Evolutionary conservation across 257 asterid species (phyloP), one percentile per base, ranked within the genome.

Genomic region (Solanum acaule): DNA sequence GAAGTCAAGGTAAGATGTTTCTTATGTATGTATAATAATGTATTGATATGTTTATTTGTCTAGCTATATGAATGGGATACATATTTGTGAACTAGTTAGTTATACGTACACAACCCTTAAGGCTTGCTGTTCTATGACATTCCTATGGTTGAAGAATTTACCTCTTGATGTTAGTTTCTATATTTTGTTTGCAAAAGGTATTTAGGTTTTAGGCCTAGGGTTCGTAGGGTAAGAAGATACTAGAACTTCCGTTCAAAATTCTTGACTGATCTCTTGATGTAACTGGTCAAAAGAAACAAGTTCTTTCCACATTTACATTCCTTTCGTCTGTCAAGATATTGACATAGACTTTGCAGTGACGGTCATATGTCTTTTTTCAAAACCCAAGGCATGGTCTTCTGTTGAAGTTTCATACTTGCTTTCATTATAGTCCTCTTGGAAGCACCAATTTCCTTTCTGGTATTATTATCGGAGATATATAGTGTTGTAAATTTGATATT

Each of bases 1-100:
- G 99, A 97, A 94, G 99, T 97, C 89, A 96, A 97, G 99, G 99
- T 94, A 91, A 38, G 94, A 16, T 87, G 34, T 49, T 67, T 42
- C 65, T 83, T 88, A 34, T 59, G 5, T 18, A 46, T 49, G 31
- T n/a, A n/a, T 65, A 10, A 11, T 65, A 65, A 65, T 65, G 72
- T 49, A 49, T 82, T 14, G 22, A 59, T 31, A 31, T 46, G 31
- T 77, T 35, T 40, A 31, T 61, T 14, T 72, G 71, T 77, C 27
- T 33, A 40, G 49, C 42, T 37, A 11, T 73, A 86, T 85, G 76
- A 34, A 13, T 25, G 27, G 33, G 44, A 68, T 86, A 25, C 81
- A 67, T 71, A 25, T n/a, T n/a, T 27, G 67, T 81, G 85, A 25
- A 29, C 35, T 81, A 46, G 27, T 82, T 18, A 16, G 29, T 49